Percentiles rank a stretch among this genome's conserved stretches.
These are phyloP conservation scores for Xylaria sp. DNA, from an alignment of 2,329 filamentous ascomycete species.

Conservation along the genomic window DNA sequence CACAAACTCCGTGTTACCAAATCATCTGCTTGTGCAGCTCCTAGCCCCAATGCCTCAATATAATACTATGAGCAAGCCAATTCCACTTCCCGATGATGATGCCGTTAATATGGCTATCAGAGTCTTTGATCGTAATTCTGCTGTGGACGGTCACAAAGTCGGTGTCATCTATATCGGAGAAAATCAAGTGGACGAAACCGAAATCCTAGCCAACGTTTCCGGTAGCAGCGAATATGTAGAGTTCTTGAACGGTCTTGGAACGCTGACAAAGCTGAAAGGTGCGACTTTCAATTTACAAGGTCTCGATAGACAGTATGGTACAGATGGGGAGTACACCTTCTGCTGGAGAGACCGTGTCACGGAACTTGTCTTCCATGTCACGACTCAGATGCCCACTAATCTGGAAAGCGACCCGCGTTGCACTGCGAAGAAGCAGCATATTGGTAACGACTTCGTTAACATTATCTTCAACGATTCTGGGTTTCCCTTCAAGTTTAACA, in stretches of 20 bases:
- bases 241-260: constrained; percentile 85
- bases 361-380: constrained; percentile 94
- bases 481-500: constrained; percentile 87
- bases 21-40: constrained; percentile 76
- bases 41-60: constrained; percentile 70
- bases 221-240: constrained; percentile 89
- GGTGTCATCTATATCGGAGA: constrained; percentile 94
- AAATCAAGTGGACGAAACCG: constrained; percentile 81
- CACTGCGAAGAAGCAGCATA: constrained; percentile 89
- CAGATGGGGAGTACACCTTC: constrained; percentile 87
- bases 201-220: constrained; percentile 86
- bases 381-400: constrained; percentile 96
- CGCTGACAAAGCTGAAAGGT: constrained; percentile 80
- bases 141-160: constrained; percentile 94
- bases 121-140: constrained; percentile 86
- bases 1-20: constrained; percentile 73
- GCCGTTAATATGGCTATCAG: constrained; percentile 78
- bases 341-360: constrained; percentile 96
- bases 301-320: constrained; percentile 78
- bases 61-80: constrained; percentile 69
- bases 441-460: constrained; percentile 97
- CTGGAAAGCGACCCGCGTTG: constrained; percentile 78
- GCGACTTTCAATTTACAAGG: constrained; percentile 94
- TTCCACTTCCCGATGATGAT: constrained; percentile 78
- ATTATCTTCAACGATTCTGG: constrained; percentile 98